These are phyloP conservation scores for Macrophomina pseudophaseolina DNA, from an alignment of 2,329 filamentous ascomycete species.

Conservation along the genomic window DNA sequence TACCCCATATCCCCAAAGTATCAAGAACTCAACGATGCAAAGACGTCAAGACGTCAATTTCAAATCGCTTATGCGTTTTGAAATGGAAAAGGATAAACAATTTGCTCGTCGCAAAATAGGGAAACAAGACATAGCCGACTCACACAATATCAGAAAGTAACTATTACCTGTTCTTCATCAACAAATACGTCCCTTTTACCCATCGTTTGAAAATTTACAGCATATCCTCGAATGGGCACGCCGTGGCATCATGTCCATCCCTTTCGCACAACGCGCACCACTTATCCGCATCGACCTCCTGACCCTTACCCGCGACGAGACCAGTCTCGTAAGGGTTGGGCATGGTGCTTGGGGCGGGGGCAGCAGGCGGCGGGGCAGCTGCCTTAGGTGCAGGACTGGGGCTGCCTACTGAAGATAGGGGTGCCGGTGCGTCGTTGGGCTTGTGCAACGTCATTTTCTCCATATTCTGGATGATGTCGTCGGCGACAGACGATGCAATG, in stretches of 20 bases:
- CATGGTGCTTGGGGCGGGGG: slow-evolving; percentile 31
- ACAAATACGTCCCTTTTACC: neutral
- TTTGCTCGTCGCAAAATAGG: neutral
- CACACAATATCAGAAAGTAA: neutral
- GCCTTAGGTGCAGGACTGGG: slow-evolving; percentile 7
- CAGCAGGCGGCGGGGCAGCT: slow-evolving; percentile 24
- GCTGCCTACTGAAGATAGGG: slow-evolving; percentile 34
- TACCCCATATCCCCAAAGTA: neutral
- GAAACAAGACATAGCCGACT: neutral
- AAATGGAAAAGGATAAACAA: neutral
- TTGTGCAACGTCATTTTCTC: slow-evolving; percentile 41
- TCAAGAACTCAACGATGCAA: neutral
- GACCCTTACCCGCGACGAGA: slow-evolving; percentile 43
- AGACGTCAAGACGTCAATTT: neutral
- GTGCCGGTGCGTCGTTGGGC: slow-evolving; percentile 32
- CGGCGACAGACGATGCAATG: slow-evolving; percentile 32
- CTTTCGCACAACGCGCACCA: slow-evolving; percentile 98
- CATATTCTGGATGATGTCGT: slow-evolving; percentile 35
- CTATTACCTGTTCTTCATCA: neutral
- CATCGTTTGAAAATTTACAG: slow-evolving; percentile 39
- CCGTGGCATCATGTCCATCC: slow-evolving; percentile 94
- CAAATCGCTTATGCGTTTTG: neutral
- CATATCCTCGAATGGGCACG: slow-evolving; percentile 89
- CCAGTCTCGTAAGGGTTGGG: slow-evolving; percentile 41
- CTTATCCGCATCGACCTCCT: slow-evolving; percentile 71